Conservation (phyloP, 495 filamentous ascomycete species). For the Tetracladium setigerum region DNA sequence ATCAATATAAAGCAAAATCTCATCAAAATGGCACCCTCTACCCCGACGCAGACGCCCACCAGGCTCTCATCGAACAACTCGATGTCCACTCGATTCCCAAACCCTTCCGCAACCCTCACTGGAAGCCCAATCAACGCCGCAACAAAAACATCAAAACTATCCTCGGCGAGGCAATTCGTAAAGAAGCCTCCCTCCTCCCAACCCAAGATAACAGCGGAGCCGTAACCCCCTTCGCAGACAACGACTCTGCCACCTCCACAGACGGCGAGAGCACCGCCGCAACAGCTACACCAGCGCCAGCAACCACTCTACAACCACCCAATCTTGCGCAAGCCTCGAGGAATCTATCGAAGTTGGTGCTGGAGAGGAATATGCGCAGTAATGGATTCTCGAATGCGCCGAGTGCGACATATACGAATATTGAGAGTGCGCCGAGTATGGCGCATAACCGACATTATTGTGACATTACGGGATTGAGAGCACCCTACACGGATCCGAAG, state of each 20-base stretch:
- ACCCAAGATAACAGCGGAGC: slow-evolving; percentile 78
- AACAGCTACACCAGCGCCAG: slow-evolving; percentile 30
- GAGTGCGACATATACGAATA: slow-evolving; percentile 85
- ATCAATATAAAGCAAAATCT: background rate
- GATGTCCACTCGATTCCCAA: slow-evolving; percentile 77
- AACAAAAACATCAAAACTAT: slow-evolving; percentile 99
- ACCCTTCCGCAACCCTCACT: slow-evolving; percentile 79
- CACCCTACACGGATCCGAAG: slow-evolving; percentile 89
- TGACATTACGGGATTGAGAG: slow-evolving; percentile 85
- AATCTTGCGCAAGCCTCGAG: slow-evolving; percentile 80
- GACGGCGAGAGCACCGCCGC: slow-evolving; percentile 55
- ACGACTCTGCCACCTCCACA: slow-evolving; percentile 44
- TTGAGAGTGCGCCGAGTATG: slow-evolving; percentile 82
- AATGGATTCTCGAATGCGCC: slow-evolving; percentile 40
- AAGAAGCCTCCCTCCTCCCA: slow-evolving; percentile 70
- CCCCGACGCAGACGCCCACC: slow-evolving; percentile 28
- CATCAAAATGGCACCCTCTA: slow-evolving; percentile 15
- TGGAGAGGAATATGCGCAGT: slow-evolving; percentile 52
- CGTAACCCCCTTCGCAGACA: slow-evolving; percentile 56
- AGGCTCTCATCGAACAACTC: slow-evolving; percentile 68
- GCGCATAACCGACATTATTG: slow-evolving; percentile 78
- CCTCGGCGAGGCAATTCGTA: slow-evolving; percentile 78
- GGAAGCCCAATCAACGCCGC: slow-evolving; percentile 87
- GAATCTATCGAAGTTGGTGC: slow-evolving; percentile 73
- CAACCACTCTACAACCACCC: slow-evolving; percentile 37